phyloP scores from a whole-genome alignment of 2,329 filamentous ascomycete species.

The Aspergillus aculeatinus region DNA sequence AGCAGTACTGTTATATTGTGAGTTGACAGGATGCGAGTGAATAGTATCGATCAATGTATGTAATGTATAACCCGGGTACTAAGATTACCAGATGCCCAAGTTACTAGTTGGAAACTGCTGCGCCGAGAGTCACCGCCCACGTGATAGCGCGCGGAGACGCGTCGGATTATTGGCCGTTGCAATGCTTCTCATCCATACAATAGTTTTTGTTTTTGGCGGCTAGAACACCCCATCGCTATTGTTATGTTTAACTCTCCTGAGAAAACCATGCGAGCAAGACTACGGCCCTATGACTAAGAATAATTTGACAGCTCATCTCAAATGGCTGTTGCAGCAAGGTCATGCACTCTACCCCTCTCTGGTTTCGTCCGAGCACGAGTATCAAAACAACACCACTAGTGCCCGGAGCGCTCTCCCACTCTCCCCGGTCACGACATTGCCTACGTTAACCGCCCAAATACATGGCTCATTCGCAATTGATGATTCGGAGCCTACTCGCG shows the following conservation, averaged over 20 bases:
- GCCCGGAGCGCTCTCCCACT: constrained; percentile 5
- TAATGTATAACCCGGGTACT: too few relatives aligned
- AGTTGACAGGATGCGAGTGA: too few relatives aligned
- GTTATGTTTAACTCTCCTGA: constrained; percentile 1
- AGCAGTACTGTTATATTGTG: too few relatives aligned
- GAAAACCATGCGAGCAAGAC: constrained; percentile 29
- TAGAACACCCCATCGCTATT: constrained; percentile 7
- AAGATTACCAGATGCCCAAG: neutral
- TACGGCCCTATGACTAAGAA: constrained; percentile 50
- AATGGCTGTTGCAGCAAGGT: constrained; percentile 48
- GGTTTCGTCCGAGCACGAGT: constrained; percentile 28
- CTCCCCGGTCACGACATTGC: constrained; percentile 7
- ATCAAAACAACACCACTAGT: constrained; percentile 12
- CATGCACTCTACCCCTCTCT: constrained; percentile 35
- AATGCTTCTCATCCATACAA: neutral
- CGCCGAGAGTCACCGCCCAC: constrained; percentile 16
- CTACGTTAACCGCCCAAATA: constrained; percentile 9
- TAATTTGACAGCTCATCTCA: constrained; percentile 47
- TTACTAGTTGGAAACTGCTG: neutral
- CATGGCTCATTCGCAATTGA: constrained; percentile 8
- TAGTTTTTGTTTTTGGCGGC: constrained; percentile 8
- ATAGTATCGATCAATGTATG: neutral
- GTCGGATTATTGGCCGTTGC: constrained; percentile 10
- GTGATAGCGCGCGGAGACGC: constrained; percentile 28
- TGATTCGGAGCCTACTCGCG: constrained; percentile 12